Evolutionary conservation across 371 early-diverging fungal genomes (phyloP), one percentile per base, ranked within the genome.

Genomic region (Mucor mucedo): DNA sequence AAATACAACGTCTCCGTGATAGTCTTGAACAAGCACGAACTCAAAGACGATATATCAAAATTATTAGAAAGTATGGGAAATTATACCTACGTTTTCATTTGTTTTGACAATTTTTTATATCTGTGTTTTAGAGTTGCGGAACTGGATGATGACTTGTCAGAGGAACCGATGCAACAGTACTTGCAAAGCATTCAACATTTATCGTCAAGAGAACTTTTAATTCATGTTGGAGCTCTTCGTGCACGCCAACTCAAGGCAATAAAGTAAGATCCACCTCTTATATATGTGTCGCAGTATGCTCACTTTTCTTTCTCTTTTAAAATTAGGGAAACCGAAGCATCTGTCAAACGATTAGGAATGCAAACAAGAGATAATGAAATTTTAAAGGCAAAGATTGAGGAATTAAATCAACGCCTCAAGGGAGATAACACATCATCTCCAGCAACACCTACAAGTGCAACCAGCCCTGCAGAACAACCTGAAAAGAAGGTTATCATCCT

Each of bases 61-160:
- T 52, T 9, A 52, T 61, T 35, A 40, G 44, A 52, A 61, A 41
- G 61, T 61, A 54, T 49, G 21, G 21, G 21, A 50, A 4, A 13
- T 45, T 29, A n/a, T 32, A 28, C 42, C 32, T 13, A 50, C 1
- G 0, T 13, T 5, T 13, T 29, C 32, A 33, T 16, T 21, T 32
- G 48, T 47, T 32, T 9, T 9, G 10, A 30, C 39, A 7, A 13
- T 61, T 53, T 44, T 35, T 41, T 44, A n/a, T 53, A 27, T 6
- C 28, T 50, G 2, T 40, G 21, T 21, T 21, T 21, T 21, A 64
- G 64, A 58, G 64, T 64, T 2, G 58, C 53, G 14, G 64, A 64
- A 5, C 21, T 64, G 14, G 58, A 64, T 58, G 45, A 57, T 32
- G 42, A 45, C 7, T 11, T 64, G n/a, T 27, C 52, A 21, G 21